Conservation (phyloP, 2,329 filamentous ascomycete genomes). For the Cladosporium sp. region DNA sequence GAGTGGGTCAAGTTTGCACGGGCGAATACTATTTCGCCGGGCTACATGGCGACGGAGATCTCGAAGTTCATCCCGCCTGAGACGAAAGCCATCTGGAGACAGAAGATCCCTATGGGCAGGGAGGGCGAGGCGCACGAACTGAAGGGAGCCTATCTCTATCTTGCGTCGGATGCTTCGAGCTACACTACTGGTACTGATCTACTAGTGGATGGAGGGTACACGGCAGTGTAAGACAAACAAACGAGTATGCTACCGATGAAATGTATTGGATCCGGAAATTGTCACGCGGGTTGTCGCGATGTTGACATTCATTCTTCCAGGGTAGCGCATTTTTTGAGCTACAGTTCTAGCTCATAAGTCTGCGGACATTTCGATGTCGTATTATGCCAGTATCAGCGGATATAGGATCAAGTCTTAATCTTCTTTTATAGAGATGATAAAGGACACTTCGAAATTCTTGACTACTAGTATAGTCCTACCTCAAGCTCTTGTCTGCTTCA, state of each 20-base stretch:
- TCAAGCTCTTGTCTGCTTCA: too few relatives aligned
- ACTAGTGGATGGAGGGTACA: slow-evolving; percentile 71
- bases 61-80: slow-evolving; percentile 61
- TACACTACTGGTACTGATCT: slow-evolving; percentile 69
- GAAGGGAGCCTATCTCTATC: slow-evolving; percentile 77
- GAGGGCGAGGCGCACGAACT: slow-evolving; percentile 71
- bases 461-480: too few relatives aligned
- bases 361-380: too few relatives aligned
- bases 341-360: too few relatives aligned
- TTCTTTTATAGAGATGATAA: too few relatives aligned
- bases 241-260: not conserved
- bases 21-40: slow-evolving; percentile 68
- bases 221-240: slow-evolving; percentile 12
- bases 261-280: too few relatives aligned
- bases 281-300: too few relatives aligned
- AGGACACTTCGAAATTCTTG: too few relatives aligned
- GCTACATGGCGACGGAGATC: slow-evolving; percentile 73
- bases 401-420: too few relatives aligned
- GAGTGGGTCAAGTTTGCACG: slow-evolving; percentile 75
- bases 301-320: not conserved
- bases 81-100: slow-evolving; percentile 68
- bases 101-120: slow-evolving; percentile 76
- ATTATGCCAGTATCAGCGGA: too few relatives aligned
- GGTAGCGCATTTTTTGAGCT: too few relatives aligned
- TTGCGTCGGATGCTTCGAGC: slow-evolving; percentile 75